Percentiles rank a stretch among this genome's conserved stretches.
These are phyloP conservation scores for Neofusicoccum sp. DNA, from an alignment of 2,329 filamentous ascomycete genomes.

Conservation along the genomic window DNA sequence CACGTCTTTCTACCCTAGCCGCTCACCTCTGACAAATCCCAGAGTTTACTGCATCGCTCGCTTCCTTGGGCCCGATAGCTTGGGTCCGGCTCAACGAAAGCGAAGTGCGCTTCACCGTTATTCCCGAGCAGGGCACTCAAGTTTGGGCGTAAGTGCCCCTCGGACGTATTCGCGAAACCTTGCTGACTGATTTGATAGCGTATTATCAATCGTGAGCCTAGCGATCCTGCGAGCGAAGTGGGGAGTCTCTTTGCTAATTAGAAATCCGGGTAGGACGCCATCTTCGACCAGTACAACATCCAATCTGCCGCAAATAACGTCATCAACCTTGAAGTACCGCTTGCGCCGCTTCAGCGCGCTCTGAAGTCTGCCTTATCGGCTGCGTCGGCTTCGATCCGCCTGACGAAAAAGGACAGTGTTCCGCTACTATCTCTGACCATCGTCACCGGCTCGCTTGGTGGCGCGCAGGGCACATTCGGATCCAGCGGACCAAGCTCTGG, in stretches of 20 bases:
- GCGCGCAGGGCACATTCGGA: slow-evolving; percentile 41
- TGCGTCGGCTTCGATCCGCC: slow-evolving; percentile 76
- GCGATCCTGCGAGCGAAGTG: background rate
- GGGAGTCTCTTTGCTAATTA: background rate
- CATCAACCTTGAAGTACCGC: slow-evolving; percentile 93
- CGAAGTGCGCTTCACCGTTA: slow-evolving; percentile 88
- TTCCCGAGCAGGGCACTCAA: slow-evolving; percentile 90
- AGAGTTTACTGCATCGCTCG: slow-evolving; percentile 63
- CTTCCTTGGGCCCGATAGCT: slow-evolving; percentile 73
- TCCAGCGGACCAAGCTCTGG: slow-evolving; percentile 26
- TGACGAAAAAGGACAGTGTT: slow-evolving; percentile 88
- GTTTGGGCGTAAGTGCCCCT: slow-evolving; percentile 78
- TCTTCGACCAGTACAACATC: slow-evolving; percentile 81
- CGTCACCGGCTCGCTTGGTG: slow-evolving; percentile 66
- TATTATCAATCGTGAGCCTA: slow-evolving; percentile 41
- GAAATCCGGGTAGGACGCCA: slow-evolving; percentile 62
- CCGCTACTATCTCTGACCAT: slow-evolving; percentile 90
- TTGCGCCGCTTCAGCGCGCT: slow-evolving; percentile 85
- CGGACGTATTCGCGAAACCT: background rate
- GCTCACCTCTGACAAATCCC: background rate
- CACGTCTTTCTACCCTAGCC: slow-evolving; percentile 17
- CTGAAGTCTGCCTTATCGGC: slow-evolving; percentile 83
- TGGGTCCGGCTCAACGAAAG: slow-evolving; percentile 89
- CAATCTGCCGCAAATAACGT: slow-evolving; percentile 85
- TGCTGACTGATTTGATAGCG: slow-evolving; percentile 32